Evolutionary conservation across 2,329 filamentous ascomycete genomes (phyloP), one percentile per base, ranked within the genome.

Genomic region (Aspergillus awamori): DNA sequence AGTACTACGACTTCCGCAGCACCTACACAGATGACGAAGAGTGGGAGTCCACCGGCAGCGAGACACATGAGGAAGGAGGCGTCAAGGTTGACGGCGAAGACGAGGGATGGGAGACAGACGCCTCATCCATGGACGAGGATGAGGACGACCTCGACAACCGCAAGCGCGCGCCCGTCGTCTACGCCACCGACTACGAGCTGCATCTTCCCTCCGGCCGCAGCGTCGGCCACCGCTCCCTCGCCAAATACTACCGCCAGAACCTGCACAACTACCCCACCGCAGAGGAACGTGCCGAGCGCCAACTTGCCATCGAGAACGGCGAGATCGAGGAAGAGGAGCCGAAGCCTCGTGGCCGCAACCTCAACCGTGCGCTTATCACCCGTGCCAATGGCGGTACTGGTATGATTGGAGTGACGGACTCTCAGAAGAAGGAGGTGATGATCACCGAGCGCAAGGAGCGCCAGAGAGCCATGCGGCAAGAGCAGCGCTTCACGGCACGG

Each of bases 1-100:
- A 98, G 66, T 97, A 92, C 77, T 99, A 99, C 77, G 95, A 99
- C 74, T 99, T 99, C 84, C 86, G 91, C 66, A 91, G 91, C 78
- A 97, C 95, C 1, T 99, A 99, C 76, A 95, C 93, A 0, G 95
- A 98, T 70, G 87, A 84, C 10, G 91, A 84, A 58, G 81, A 86
- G 15, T 86, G 85, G 1, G 85, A 86, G 5, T 86, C 88, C 13
- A 80, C 76, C 13, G 52, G 39, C 5, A 62, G 61, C 38, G 66
- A 68, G 28, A 58, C 61, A 30, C 69, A 79, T 49, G 77, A 78
- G 11, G 80, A 79, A 53, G 82, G 79, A 26, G 91, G 90, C 13
- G 88, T 89, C 63, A 94, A 91, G 75, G 81, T 84, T 70, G 80
- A 81, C 55, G 81, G 84, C 11, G 87, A 74, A 36, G 80, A 77